Base-by-base conservation (phyloP, 176 grass and related monocot species). In the Miscanthus lutarioriparius region DNA sequence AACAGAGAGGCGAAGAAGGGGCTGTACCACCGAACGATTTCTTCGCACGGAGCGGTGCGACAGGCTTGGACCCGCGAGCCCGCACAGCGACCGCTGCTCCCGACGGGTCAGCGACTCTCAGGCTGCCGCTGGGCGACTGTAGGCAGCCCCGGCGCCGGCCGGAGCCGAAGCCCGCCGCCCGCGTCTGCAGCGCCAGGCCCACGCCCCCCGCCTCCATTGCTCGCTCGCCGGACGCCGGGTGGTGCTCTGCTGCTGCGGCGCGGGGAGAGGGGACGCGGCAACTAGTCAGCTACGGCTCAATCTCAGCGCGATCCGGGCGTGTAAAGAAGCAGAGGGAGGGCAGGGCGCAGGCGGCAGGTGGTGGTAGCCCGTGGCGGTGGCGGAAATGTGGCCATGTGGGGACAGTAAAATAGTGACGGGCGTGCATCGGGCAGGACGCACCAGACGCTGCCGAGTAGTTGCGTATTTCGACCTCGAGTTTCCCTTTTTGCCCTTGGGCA, bases 1-100 rank as follows among this genome's bases (percentile, higher is more conserved):
- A 40, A 4, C 22, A 5, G n/a, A 70, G 28, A 54, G 30, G n/a
- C 37, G 37, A 56, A 35, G 61, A 56, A 35, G 61, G 47, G 10
- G 58, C 58, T 10, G 26, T 88, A 92, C 89, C 91, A 82, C 58
- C 80, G 15, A 85, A 77, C 33, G 87, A 86, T 88, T 88, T 94
- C 56, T 83, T 91, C 35, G 56, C 75, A 65, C 71, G 87, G 51
- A 91, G 81, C 70, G 76, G 76, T 14, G 64, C 70, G 64, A 81
- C 23, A 10, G 84, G 81, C 71, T 87, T 91, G 41, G 89, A 84
- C 62, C 63, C 41, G 35, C 75, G 89, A 73, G 84, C 80, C 6
- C 89, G 63, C 81, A 87, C 51, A 26, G 69, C 75, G 4, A 65
- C 51, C 51, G 53, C 19, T 1, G 32, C 27, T 1, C 64, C 53